These are phyloP conservation scores for Saturnispora mendoncae DNA, from an alignment of 805 yeast genomes.

Conservation along the genomic window DNA sequence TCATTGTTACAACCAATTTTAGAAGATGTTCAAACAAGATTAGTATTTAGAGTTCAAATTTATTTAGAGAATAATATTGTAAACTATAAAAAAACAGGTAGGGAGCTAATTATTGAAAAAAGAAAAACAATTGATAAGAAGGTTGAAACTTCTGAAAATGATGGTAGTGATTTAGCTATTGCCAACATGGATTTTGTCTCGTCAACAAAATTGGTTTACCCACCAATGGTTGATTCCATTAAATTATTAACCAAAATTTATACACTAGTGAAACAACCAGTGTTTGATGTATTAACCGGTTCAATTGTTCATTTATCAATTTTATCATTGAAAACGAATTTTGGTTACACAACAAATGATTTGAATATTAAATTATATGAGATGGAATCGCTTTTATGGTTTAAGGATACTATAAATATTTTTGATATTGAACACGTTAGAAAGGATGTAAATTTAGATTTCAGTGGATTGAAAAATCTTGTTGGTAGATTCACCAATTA, in stretches of 20 bases:
- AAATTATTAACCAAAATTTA: constrained; percentile 67
- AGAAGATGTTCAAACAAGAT: constrained; percentile 69
- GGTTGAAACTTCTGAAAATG: neutral
- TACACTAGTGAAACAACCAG: constrained; percentile 64
- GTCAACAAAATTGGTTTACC: constrained; percentile 33
- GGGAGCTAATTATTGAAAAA: constrained; percentile 56
- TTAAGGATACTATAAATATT: constrained; percentile 57
- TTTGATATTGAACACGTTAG: constrained; percentile 75
- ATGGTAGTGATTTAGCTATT: constrained; percentile 7
- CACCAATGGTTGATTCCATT: constrained; percentile 64
- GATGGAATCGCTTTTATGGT: constrained; percentile 59
- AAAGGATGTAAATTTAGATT: constrained; percentile 69
- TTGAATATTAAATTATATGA: constrained; percentile 57
- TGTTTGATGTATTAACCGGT: constrained; percentile 86
- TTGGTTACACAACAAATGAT: constrained; percentile 37
- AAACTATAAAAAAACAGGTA: constrained; percentile 55
- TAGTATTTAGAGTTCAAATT: constrained; percentile 70
- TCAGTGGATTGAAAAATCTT: constrained; percentile 57
- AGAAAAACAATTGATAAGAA: constrained; percentile 17
- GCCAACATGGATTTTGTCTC: constrained; percentile 6
- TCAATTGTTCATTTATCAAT: constrained; percentile 75
- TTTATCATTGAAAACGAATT: constrained; percentile 48
- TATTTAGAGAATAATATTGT: constrained; percentile 62
- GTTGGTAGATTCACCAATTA: constrained; percentile 24
- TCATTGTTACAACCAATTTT: constrained; percentile 60